phyloP scores from a whole-genome alignment of 257 asterid species.

The Scutellaria galericulata region DNA sequence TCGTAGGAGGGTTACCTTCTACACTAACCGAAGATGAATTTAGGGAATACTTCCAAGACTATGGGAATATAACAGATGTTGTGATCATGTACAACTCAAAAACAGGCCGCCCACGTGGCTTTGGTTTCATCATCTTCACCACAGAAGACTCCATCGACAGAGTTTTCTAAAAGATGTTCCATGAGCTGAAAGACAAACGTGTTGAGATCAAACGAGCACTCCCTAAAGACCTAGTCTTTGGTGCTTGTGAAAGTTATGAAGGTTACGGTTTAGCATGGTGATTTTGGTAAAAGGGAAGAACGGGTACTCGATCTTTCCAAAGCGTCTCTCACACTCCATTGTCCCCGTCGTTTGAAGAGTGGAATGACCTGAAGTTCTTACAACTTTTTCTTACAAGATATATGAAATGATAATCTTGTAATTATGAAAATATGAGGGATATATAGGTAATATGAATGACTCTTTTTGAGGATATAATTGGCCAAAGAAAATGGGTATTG shows the following conservation, averaged over 20 bases:
- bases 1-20: conserved; percentile 55
- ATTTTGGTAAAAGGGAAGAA: too few species aligned
- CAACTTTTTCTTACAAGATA: too few species aligned
- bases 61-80: conserved; percentile 46
- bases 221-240: conserved; percentile 44
- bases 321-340: too few species aligned
- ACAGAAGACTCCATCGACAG: conserved; percentile 52
- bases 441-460: too few species aligned
- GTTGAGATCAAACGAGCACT: conserved; percentile 58
- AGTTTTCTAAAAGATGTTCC: conserved; percentile 47
- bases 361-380: too few species aligned
- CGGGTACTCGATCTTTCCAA: too few species aligned
- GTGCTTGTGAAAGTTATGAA: conserved; percentile 35
- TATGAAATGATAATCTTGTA: too few species aligned
- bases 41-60: conserved; percentile 41
- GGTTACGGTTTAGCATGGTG: too few species aligned
- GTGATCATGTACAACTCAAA: conserved; percentile 47
- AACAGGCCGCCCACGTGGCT: conserved; percentile 54
- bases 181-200: conserved; percentile 45
- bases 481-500: too few species aligned
- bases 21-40: conserved; percentile 45
- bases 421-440: too few species aligned
- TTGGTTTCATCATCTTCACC: conserved; percentile 54
- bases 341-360: too few species aligned
- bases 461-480: too few species aligned